Evolutionary conservation across 192 early-diverging fungal species (phyloP), one percentile per base, ranked within the genome.

Genomic region (Chytriomyces sp.): DNA sequence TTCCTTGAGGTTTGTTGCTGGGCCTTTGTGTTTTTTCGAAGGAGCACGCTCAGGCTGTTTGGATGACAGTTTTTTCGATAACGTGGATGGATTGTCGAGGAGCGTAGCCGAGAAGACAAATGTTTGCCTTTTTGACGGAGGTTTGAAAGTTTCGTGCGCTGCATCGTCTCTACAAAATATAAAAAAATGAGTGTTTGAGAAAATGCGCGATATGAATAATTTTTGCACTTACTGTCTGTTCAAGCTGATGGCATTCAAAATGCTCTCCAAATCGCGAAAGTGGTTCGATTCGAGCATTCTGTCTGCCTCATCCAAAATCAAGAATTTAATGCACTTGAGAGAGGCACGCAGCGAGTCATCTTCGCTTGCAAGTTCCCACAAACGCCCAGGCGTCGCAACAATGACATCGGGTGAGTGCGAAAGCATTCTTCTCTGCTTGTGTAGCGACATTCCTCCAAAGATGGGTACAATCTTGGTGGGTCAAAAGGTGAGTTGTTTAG

Each of bases 241-340:
- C n/a, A 60, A 61, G 53, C 57, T 69, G 45, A 88, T 77, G 7
- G 64, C 72, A 8, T 60, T 62, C 47, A 84, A 93, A 74, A 98
- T 95, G 26, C 82, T 77, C 57, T 95, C 87, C 48, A 99, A 84
- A 77, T 95, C 94, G 23, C 88, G 85, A 77, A 93, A 93, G 85
- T 98, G 97, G 7, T 96, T 96, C 89, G 92, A 88, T 69, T 98
- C 94, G 69, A 99, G 82, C 84, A 99, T 88, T 79, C 96, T 87
- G 80, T 99, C 97, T 5, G 96, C 96, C 85, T 99, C 97, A 82
- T 99, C 97, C 60, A 99, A 81, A 59, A 97, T 89, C 74, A 98
- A 86, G 72, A 92, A 96, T 45, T 80, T 82, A 26, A 93, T 83
- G 18, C 67, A 81, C 48, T 77, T 61, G 10, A 90, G 82, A 16